Percentiles rank a stretch among this genome's conserved stretches.
phyloP scores from a whole-genome alignment of 768 basidiomycete species.

The Amanita rubescens region DNA sequence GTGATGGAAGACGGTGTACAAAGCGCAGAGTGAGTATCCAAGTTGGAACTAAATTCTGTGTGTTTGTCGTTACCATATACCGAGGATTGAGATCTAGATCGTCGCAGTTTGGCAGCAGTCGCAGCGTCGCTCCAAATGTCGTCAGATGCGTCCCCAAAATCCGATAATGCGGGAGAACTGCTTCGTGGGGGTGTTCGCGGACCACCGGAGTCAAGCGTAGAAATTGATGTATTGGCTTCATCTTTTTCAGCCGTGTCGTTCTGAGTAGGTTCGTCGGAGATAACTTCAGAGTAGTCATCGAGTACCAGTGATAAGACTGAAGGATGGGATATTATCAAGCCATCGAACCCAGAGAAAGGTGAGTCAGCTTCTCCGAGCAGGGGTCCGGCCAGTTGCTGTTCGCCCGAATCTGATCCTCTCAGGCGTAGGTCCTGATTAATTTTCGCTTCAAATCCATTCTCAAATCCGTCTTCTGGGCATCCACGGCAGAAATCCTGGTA shows the following conservation, averaged over 20 bases:
- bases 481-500: neutral
- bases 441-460: neutral
- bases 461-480: neutral
- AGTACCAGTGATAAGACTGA: neutral
- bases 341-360: neutral
- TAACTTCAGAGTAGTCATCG: neutral
- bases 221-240: constrained; percentile 10
- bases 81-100: neutral
- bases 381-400: neutral
- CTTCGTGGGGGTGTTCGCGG: constrained; percentile 13
- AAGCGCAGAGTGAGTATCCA: neutral
- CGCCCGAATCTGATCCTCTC: neutral
- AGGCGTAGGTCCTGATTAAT: neutral
- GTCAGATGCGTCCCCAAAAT: neutral
- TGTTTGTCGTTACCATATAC: neutral
- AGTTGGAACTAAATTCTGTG: neutral
- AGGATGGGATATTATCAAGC: neutral
- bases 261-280: too few relatives aligned
- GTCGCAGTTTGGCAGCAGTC: neutral
- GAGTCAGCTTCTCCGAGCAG: neutral
- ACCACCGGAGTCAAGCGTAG: constrained; percentile 14
- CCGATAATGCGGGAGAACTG: neutral
- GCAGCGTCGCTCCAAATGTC: neutral
- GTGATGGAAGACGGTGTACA: neutral
- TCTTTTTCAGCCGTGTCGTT: constrained; percentile 5